Evolutionary conservation across 1,284 basidiomycete species (phyloP), one percentile per base, ranked within the genome.

Genomic region (Farysia itapuensis): DNA sequence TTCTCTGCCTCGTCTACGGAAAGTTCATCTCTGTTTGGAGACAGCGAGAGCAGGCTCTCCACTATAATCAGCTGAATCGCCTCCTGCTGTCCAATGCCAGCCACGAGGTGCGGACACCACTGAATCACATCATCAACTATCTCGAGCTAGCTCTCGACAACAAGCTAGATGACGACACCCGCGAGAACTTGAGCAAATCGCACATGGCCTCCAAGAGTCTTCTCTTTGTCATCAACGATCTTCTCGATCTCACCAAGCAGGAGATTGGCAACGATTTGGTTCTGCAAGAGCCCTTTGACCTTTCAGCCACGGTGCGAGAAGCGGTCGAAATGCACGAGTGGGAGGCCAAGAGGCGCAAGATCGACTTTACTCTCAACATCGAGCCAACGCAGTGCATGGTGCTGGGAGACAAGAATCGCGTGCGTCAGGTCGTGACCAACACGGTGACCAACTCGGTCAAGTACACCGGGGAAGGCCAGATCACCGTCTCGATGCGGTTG

Each of bases 21-120:
- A 87, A 88, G 50, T 90, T 90, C 78, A 88, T 89, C 60, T 86
- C 88, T 72, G 89, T 91, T 3, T 92, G 89, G 89, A 79, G 89
- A 60, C 86, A 91, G 74, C 89, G 89, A 70, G 88, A 91, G 77
- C 84, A 80, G 31, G 87, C 87, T 13, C 77, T 89, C 56, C 84
- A 85, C 72, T 84, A 84, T 12, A 90, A 85, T 38, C 88, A 87
- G 74, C 79, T 92, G 39, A 90, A 89, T 14, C 86, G 86, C 42
- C 79, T 92, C 4, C 70, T 93, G 34, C 78, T 92, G 14, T 88
- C 87, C n/a, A 92, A 93, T 76, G 90, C 90, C 5, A 87, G 84
- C 60, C 89, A 92, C 74, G 89, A 91, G 80, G 87, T 88, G 82
- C 72, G 70, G 5, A 72, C 70, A 21, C 70, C 70, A 35, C 65